Conservation (phyloP, 129 eudicot genomes). For the Artemisia annua region DNA sequence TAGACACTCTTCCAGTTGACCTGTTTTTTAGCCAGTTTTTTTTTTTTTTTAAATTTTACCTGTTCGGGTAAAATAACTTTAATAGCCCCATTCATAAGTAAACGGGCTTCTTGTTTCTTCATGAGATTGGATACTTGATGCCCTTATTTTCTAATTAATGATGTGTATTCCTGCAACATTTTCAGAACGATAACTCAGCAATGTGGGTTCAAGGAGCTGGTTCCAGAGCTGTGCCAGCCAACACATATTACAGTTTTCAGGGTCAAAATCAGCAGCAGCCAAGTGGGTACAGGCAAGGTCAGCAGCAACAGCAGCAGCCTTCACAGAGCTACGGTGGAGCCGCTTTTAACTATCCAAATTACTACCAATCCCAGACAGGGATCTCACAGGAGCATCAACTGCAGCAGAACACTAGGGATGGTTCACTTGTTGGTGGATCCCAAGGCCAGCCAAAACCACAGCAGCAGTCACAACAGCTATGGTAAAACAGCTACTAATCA, state of each 20-base stretch:
- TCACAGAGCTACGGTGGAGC: slow-evolving; percentile 58
- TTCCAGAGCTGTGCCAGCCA: slow-evolving; percentile 58
- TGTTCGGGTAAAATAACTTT: too few relatives aligned
- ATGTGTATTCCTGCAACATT: neutral
- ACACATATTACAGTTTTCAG: slow-evolving; percentile 77
- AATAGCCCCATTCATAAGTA: too few relatives aligned
- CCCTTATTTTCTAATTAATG: too few relatives aligned
- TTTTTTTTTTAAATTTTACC: too few relatives aligned
- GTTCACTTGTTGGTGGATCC: slow-evolving; percentile 54
- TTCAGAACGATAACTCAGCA: slow-evolving; percentile 3
- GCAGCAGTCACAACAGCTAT: slow-evolving; percentile 83
- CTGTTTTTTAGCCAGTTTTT: too few relatives aligned
- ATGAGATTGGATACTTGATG: too few relatives aligned
- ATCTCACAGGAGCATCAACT: slow-evolving; percentile 71
- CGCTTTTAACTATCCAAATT: slow-evolving; percentile 63
- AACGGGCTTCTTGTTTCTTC: too few relatives aligned
- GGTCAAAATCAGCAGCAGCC: slow-evolving; percentile 88
- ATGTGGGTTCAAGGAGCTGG: slow-evolving; percentile 2
- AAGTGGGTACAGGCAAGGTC: slow-evolving; percentile 78
- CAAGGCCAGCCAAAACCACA: slow-evolving; percentile 86
- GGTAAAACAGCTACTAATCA: slow-evolving; percentile 84
- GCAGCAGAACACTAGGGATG: slow-evolving; percentile 73
- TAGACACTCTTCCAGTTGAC: too few relatives aligned
- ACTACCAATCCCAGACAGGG: slow-evolving; percentile 75
- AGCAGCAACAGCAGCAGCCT: slow-evolving; percentile 62